Conservation (phyloP, 306 rosid genomes). For the Vachellia collinsii region DNA sequence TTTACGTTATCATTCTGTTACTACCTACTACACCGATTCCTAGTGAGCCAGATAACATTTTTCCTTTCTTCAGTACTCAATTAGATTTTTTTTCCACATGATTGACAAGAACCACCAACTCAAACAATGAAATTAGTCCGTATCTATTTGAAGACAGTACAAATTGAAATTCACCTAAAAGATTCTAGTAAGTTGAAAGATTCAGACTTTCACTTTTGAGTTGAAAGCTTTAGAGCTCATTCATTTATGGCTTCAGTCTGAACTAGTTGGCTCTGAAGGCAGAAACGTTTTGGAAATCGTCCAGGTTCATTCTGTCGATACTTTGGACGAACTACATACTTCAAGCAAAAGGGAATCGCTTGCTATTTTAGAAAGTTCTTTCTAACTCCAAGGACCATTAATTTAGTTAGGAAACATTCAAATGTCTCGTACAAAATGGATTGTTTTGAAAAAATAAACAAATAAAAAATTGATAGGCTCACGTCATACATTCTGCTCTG, state of each 20-base stretch:
- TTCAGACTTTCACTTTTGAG: too few species aligned
- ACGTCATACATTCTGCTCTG: too few species aligned
- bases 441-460: too few species aligned
- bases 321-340: background rate
- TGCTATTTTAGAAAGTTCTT: background rate
- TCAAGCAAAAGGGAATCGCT: background rate
- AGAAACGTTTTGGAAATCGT: background rate
- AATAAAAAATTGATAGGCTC: too few species aligned
- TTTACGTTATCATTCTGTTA: too few species aligned
- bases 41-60: background rate
- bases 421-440: background rate
- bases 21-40: too few species aligned
- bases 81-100: background rate
- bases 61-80: background rate
- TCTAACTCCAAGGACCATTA: background rate
- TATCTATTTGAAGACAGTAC: constrained; percentile 13
- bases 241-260: background rate
- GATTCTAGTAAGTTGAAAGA: background rate
- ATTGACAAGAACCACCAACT: constrained; percentile 2
- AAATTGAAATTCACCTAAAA: constrained; percentile 5
- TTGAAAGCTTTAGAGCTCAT: too few species aligned
- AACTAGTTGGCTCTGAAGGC: background rate
- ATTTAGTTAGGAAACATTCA: background rate
- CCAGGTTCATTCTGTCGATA: background rate
- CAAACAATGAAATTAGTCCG: background rate